These are phyloP conservation scores for Gloeophyllum trabeum DNA, from an alignment of 768 basidiomycete genomes.

Conservation along the genomic window DNA sequence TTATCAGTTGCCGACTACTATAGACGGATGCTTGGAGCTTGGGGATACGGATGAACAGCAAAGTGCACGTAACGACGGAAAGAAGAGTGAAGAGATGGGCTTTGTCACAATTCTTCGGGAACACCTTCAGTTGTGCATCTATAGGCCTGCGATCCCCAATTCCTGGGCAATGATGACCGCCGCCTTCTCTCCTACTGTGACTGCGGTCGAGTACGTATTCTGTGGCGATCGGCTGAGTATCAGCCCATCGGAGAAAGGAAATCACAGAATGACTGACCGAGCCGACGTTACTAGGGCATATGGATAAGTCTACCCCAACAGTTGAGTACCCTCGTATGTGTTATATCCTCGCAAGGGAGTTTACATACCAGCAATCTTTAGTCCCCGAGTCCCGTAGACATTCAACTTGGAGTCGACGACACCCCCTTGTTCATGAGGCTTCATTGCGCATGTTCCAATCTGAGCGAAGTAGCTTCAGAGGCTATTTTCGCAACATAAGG, in stretches of 20 bases:
- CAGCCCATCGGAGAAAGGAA: not conserved
- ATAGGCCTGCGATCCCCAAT: slow-evolving; percentile 16
- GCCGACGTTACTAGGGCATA: slow-evolving; percentile 25
- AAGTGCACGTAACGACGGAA: no score
- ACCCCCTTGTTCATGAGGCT: slow-evolving; percentile 41
- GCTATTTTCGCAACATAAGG: not conserved
- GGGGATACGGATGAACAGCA: no score
- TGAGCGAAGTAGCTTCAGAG: slow-evolving; percentile 10
- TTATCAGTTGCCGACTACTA: no score
- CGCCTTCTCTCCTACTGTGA: slow-evolving; percentile 49
- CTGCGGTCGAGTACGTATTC: slow-evolving; percentile 33
- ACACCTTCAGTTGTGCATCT: no score
- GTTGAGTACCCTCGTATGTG: slow-evolving; percentile 1
- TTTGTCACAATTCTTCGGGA: no score
- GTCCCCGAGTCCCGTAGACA: slow-evolving; percentile 45
- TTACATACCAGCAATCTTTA: slow-evolving; percentile 45
- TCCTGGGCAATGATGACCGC: slow-evolving; percentile 49
- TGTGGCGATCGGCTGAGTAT: not conserved
- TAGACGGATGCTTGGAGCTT: no score
- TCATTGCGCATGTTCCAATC: slow-evolving; percentile 64
- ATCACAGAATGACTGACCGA: slow-evolving; percentile 12
- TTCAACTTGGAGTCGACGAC: slow-evolving; percentile 54
- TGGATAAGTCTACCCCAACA: slow-evolving; percentile 23
- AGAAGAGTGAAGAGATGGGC: no score
- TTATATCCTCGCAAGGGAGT: not conserved